Base-by-base conservation (phyloP, 2,329 filamentous ascomycete species). In the Diaporthe sp. region DNA sequence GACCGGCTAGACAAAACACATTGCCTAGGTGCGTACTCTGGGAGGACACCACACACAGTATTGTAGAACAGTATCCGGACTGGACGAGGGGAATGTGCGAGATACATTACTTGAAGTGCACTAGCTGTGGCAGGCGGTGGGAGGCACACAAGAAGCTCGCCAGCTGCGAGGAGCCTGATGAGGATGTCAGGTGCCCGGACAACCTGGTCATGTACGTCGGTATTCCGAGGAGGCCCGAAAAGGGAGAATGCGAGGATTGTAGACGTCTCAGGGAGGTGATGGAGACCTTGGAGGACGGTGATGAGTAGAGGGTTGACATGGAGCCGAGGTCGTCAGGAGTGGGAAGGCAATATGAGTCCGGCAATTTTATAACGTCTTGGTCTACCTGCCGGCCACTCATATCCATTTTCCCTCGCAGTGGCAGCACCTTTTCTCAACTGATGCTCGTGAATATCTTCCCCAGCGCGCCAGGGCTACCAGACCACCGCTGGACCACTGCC, bases 151-250 rank as follows among this genome's bases (percentile, higher is more conserved):
- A 79, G 77, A 85, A 83, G 76, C 80, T 85, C 17, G 81, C 83
- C 34, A 84, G 82, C 78, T 85, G 84, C 77, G 82, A 84, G 72
- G 81, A 79, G 72, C 78, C 78, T 61, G 81, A 83, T n/a, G 78
- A 78, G 17, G 78, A 78, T 5, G 77, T 68, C 19, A 76, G 78
- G 28, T 85, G 84, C 69, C 81, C 81, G 13, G 78, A 80, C 7
- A 82, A 77, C 69, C 79, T 85, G n/a, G 83, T 83, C 76, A 84
- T 85, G 83, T 83, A 83, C 72, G 83, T 84, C 10, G 83, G 83
- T 17, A 80, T 81, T 74, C 80, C 79, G 9, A 79, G 79, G 58
- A 80, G 77, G 67, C 84, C 82, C 9, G 79, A 80, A 65, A 81
- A 79, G 76, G 77, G 78, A 46, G 82, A 84, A 77, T 85, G 84